Percentiles rank a stretch among this genome's conserved stretches.
phyloP scores from a whole-genome alignment of 805 yeast species.

The Lipomyces starkeyi region DNA sequence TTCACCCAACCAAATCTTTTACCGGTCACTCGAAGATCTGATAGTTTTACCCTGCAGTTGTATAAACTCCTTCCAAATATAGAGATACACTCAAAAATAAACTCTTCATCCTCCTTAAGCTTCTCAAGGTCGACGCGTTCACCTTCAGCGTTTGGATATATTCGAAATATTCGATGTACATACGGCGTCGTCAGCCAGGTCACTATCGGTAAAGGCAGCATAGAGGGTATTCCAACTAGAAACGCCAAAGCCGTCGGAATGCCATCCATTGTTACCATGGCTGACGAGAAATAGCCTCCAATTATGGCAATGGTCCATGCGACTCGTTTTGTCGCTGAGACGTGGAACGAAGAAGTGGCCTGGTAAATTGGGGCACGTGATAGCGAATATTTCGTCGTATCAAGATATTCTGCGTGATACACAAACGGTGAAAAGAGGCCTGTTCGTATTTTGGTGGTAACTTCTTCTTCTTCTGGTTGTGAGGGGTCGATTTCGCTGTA shows the following conservation, averaged over 20 bases:
- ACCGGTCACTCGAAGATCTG: conserved; percentile 51
- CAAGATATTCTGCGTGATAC: conserved; percentile 20
- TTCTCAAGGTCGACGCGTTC: conserved; percentile 68
- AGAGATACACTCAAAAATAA: conserved; percentile 70
- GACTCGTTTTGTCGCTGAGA: conserved; percentile 39
- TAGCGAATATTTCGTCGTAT: conserved; percentile 19
- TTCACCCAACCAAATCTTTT: conserved; percentile 57
- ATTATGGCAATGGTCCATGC: conserved; percentile 35
- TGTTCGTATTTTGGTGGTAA: conserved; percentile 15
- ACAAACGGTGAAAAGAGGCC: conserved; percentile 31
- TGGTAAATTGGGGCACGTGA: conserved; percentile 39
- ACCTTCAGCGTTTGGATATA: conserved; percentile 55
- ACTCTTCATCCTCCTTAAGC: conserved; percentile 64
- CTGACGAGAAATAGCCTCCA: conserved; percentile 37
- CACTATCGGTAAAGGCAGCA: conserved; percentile 64
- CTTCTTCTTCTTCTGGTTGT: conserved; percentile 24
- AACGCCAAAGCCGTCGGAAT: conserved; percentile 57
- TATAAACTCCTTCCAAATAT: conserved; percentile 69
- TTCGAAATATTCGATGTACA: conserved; percentile 72
- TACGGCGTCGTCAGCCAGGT: conserved; percentile 65
- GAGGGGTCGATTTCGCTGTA: conserved; percentile 32
- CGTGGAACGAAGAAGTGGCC: conserved; percentile 40
- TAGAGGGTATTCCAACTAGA: conserved; percentile 51
- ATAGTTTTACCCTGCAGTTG: conserved; percentile 63
- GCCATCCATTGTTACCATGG: conserved; percentile 44